Conservation (phyloP, 2,329 filamentous ascomycete genomes). For the Phoma herbarum region DNA sequence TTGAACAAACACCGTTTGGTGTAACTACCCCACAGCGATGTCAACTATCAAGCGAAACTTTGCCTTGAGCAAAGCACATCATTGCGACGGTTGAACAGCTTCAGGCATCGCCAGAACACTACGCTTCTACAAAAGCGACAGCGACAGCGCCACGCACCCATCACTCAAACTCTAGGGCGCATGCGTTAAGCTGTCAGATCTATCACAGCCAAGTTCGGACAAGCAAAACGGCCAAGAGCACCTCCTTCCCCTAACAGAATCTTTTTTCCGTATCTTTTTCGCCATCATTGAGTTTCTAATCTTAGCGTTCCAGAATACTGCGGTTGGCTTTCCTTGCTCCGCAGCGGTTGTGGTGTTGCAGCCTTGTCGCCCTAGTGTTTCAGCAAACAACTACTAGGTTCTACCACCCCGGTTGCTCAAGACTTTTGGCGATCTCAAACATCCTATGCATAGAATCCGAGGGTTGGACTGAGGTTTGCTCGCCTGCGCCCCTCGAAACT, state of each 20-base stretch:
- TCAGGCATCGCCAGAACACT: not conserved
- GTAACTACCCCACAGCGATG: not conserved
- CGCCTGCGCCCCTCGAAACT: slow-evolving; percentile 4
- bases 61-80: not conserved
- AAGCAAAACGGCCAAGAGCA: slow-evolving; percentile 38
- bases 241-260: not conserved
- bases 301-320: slow-evolving; percentile 11
- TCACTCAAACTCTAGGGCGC: slow-evolving; percentile 24
- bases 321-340: not conserved
- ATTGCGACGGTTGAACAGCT: not conserved
- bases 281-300: slow-evolving; percentile 10
- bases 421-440: slow-evolving; percentile 30
- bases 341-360: slow-evolving; percentile 23
- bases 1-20: not conserved
- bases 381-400: slow-evolving; percentile 27
- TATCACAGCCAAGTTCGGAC: slow-evolving; percentile 35
- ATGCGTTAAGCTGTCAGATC: slow-evolving; percentile 28
- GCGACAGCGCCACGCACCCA: slow-evolving; percentile 15
- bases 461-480: not conserved
- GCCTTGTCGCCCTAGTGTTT: slow-evolving; percentile 35
- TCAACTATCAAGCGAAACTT: not conserved
- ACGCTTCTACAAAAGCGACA: not conserved
- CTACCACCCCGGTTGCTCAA: not conserved
- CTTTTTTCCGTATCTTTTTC: not conserved
- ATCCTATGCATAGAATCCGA: slow-evolving; percentile 15